phyloP scores from a whole-genome alignment of 192 early-diverging fungal genomes.

The Thamnidium elegans region DNA sequence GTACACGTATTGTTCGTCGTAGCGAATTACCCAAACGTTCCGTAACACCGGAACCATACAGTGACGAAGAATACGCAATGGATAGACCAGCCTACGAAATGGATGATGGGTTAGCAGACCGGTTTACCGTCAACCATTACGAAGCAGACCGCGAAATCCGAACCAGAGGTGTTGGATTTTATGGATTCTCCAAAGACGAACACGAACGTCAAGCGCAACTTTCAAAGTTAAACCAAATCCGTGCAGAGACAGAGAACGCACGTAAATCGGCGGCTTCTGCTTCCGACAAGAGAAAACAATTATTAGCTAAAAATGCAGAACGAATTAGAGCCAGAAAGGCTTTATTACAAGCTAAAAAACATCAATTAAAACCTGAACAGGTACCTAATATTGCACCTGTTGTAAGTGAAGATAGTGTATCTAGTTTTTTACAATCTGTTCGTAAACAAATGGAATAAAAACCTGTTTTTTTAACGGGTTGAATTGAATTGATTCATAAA shows the following conservation, averaged over 20 bases:
- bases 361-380: constrained; percentile 8
- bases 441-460: constrained; percentile 10
- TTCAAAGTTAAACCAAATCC: constrained; percentile 53
- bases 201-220: constrained; percentile 58
- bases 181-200: constrained; percentile 65
- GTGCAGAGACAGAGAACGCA: constrained; percentile 48
- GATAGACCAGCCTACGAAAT: background rate
- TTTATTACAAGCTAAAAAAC: background rate
- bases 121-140: constrained; percentile 10
- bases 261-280: constrained; percentile 38
- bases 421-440: constrained; percentile 12
- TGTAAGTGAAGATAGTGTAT: constrained; percentile 22
- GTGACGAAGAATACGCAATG: constrained; percentile 8
- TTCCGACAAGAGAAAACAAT: constrained; percentile 38
- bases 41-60: constrained; percentile 6
- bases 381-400: background rate
- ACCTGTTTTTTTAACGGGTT: too few relatives aligned
- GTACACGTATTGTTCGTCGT: constrained; percentile 52
- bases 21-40: constrained; percentile 24
- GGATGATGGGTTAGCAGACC: constrained; percentile 4
- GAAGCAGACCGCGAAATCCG: constrained; percentile 49
- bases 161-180: constrained; percentile 67
- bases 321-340: constrained; percentile 22
- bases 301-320: constrained; percentile 19
- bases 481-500: too few relatives aligned